phyloP scores from a whole-genome alignment of 257 asterid genomes.

The Solanum habrochaites region DNA sequence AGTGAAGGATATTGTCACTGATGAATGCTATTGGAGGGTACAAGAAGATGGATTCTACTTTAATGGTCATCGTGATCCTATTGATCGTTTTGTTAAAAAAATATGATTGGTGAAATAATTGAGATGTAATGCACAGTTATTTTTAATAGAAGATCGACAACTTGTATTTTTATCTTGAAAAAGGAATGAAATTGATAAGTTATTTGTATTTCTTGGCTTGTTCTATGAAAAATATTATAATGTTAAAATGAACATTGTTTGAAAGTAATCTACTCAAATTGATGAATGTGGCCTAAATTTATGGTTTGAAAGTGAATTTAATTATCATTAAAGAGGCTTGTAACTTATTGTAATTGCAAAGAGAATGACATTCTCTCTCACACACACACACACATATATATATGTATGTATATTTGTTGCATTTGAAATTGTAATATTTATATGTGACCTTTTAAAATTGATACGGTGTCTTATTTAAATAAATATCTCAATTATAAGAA shows the following conservation, averaged over 20 bases:
- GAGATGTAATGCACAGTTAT: not conserved
- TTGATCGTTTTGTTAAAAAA: not conserved
- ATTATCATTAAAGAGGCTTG: not conserved
- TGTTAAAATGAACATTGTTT: not conserved
- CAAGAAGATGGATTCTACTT: not conserved
- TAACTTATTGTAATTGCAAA: not conserved
- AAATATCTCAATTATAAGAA: too few relatives aligned
- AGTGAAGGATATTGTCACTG: not conserved
- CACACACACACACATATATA: too few relatives aligned
- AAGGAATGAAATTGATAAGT: not conserved
- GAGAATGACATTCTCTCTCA: not conserved
- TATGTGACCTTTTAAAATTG: too few relatives aligned
- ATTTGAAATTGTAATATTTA: too few relatives aligned
- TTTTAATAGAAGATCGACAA: not conserved
- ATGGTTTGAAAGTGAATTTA: not conserved
- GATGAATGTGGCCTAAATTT: not conserved
- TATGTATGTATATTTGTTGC: too few relatives aligned
- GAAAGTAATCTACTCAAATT: not conserved
- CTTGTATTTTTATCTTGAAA: not conserved
- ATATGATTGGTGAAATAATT: not conserved
- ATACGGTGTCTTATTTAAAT: fast-evolving
- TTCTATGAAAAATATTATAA: too few relatives aligned
- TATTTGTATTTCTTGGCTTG: not conserved
- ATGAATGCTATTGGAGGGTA: not conserved
- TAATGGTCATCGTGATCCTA: not conserved